phyloP scores from a whole-genome alignment of 2,329 filamentous ascomycete species.

The Colletotrichum sp. region DNA sequence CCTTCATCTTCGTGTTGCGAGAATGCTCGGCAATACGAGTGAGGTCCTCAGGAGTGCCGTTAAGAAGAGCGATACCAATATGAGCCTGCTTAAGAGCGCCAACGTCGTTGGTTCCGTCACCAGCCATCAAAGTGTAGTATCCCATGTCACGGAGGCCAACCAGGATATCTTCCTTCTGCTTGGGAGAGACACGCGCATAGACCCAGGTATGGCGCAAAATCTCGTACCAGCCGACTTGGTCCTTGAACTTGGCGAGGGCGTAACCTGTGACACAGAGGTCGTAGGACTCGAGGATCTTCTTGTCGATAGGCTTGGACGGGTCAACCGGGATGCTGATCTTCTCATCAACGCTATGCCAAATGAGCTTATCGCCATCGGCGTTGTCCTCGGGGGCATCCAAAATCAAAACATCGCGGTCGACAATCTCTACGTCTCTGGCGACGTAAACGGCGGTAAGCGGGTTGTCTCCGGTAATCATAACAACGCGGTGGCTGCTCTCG shows the following conservation, averaged over 20 bases:
- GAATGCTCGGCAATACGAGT: slow-evolving; percentile 91
- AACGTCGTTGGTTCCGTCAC: slow-evolving; percentile 98
- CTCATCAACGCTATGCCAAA: slow-evolving; percentile 96
- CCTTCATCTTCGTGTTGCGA: slow-evolving; percentile 97
- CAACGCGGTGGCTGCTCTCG: slow-evolving; percentile 96
- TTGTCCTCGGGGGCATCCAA: slow-evolving; percentile 94
- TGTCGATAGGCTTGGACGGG: slow-evolving; percentile 79
- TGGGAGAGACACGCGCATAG: slow-evolving; percentile 96
- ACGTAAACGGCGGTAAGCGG: slow-evolving; percentile 96
- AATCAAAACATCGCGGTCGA: slow-evolving; percentile 93
- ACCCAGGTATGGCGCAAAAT: slow-evolving; percentile 94
- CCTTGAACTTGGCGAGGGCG: slow-evolving; percentile 87
- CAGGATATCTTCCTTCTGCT: slow-evolving; percentile 99
- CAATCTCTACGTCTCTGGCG: slow-evolving; percentile 93
- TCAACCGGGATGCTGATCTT: slow-evolving; percentile 86
- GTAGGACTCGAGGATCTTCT: slow-evolving; percentile 80
- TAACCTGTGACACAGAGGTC: slow-evolving; percentile 97
- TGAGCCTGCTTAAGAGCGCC: slow-evolving; percentile 98
- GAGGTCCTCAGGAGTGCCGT: slow-evolving; percentile 91
- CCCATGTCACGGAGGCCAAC: slow-evolving; percentile 94
- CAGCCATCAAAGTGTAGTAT: slow-evolving; percentile 98
- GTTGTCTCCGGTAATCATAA: slow-evolving; percentile 99
- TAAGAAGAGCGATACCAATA: slow-evolving; percentile 93
- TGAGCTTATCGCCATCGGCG: slow-evolving; percentile 76
- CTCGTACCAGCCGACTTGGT: slow-evolving; percentile 75